Base-by-base conservation (phyloP, 2,329 filamentous ascomycete genomes). In the Ophiostoma australiae region DNA sequence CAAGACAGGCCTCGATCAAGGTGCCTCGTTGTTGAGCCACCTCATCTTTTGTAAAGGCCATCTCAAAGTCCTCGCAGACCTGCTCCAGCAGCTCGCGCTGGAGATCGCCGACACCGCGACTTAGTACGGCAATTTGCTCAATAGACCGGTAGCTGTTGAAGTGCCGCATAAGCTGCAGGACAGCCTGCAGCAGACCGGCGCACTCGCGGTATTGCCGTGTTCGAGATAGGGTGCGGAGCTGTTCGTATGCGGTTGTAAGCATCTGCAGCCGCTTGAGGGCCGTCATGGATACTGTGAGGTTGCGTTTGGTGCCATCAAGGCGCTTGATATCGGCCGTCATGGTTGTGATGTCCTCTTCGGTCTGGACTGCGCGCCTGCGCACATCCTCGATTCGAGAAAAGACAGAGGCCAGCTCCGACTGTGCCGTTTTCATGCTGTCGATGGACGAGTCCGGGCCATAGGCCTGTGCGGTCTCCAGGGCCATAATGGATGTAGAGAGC, bases 301-400 rank as follows among this genome's bases (percentile, higher is more conserved):
- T 99, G 80, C 91, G 91, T 84, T 99, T 99, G 52, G 95, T 97
- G 80, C 91, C 92, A 81, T 99, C 95, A 74, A 99, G 86, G 75
- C 94, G 90, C 83, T 99, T 99, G 80, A 99, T 99, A 78, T 99
- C 95, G 72, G 95, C 93, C 73, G 95, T 99, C 95, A 99, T 99
- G 75, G 93, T 93, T 67, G 94, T 97, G 78, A 99, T 99, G 75
- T 94, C 91, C 79, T 93, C 90, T 81, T 99, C 95, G 27, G 95
- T 98, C 83, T 94, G 89, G 76, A 96, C 87, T 52, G 95, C 95
- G 69, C 94, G 89, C 76, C 90, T 90, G 70, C 94, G 91, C 70
- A 99, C 94, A 74, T 90, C 91, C 80, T 98, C 94, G 79, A 99
- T 97, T 82, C 96, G 97, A 77, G 89, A 89, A 84, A 99, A 97